Conservation (phyloP, 768 basidiomycete genomes). For the Stropharia rugosoannulata region DNA sequence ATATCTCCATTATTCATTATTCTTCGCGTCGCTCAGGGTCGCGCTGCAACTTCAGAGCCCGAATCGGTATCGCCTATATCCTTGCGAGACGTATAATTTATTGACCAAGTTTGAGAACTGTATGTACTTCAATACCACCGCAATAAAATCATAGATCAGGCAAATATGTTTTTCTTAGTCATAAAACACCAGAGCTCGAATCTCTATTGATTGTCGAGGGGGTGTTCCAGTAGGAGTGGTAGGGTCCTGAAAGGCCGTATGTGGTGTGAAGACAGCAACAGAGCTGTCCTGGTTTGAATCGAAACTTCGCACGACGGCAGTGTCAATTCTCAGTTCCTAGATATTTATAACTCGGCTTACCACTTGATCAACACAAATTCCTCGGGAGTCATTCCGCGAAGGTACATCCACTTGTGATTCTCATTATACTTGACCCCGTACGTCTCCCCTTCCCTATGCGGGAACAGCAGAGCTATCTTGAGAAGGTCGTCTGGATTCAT, state of each 20-base stretch:
- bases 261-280: conserved; percentile 57
- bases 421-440: conserved; percentile 43
- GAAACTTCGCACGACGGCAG: conserved; percentile 13
- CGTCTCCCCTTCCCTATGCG: conserved; percentile 53
- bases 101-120: no score
- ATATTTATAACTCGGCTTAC: not conserved
- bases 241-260: conserved; percentile 59
- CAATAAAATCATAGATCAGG: not conserved
- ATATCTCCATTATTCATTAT: no score
- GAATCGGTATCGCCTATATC: no score
- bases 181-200: conserved; percentile 63
- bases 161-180: conserved; percentile 24
- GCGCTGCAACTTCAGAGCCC: no score
- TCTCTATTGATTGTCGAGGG: conserved; percentile 57
- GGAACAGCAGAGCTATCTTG: conserved; percentile 44
- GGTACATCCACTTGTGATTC: conserved; percentile 52
- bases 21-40: no score
- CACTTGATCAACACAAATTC: conserved; percentile 56
- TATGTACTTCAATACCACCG: not conserved
- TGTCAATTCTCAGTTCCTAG: not conserved
- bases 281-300: conserved; percentile 40
- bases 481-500: conserved; percentile 43
- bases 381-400: conserved; percentile 42
- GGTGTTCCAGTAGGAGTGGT: conserved; percentile 48
- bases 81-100: no score